phyloP scores from a whole-genome alignment of 805 yeast genomes.

The Nakazawaea ambrosiae region DNA sequence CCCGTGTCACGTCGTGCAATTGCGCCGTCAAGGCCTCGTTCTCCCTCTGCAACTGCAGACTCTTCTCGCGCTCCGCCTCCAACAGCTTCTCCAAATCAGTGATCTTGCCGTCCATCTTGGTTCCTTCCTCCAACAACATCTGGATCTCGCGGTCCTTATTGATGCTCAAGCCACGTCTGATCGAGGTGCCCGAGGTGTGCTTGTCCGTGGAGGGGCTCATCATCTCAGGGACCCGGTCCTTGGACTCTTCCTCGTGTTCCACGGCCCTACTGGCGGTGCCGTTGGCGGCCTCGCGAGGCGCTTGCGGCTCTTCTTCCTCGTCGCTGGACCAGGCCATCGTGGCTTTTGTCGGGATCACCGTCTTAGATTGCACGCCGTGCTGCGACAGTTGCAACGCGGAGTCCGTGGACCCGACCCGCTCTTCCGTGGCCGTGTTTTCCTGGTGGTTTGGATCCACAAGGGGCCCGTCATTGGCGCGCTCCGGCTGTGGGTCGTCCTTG shows the following conservation, averaged over 20 bases:
- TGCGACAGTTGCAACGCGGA: slow-evolving; percentile 4
- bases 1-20: neutral
- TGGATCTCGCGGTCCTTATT: slow-evolving; percentile 36
- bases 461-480: slow-evolving; percentile 15
- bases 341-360: slow-evolving; percentile 80
- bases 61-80: slow-evolving; percentile 11
- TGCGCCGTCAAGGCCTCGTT: slow-evolving; percentile 1
- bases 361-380: slow-evolving; percentile 49
- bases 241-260: neutral
- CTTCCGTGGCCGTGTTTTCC: neutral
- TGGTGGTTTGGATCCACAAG: slow-evolving; percentile 20
- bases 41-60: slow-evolving; percentile 5
- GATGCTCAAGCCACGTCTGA: slow-evolving; percentile 18
- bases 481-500: neutral
- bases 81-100: slow-evolving; percentile 27
- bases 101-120: slow-evolving; percentile 40
- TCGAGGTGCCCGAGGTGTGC: slow-evolving; percentile 6
- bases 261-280: neutral
- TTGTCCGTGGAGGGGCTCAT: slow-evolving; percentile 1
- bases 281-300: neutral
- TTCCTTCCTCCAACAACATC: slow-evolving; percentile 37
- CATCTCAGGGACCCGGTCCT: slow-evolving; percentile 5
- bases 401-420: neutral
- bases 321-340: slow-evolving; percentile 85
- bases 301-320: slow-evolving; percentile 50